Evolutionary conservation across 768 basidiomycete species (phyloP).

Genomic region (Kwoniella mangroviensis): DNA sequence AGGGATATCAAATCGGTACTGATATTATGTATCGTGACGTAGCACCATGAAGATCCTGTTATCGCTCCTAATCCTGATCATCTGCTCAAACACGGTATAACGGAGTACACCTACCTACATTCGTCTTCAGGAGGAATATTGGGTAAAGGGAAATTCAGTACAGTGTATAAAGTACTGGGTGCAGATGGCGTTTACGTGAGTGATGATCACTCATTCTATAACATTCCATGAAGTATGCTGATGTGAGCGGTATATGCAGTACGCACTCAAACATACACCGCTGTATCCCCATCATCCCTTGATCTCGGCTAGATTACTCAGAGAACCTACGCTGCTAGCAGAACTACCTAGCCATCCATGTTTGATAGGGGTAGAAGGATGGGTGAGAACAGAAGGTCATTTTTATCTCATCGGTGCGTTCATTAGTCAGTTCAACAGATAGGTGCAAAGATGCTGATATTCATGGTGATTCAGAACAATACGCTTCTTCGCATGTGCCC

Average conservation of each 20-base stretch:
- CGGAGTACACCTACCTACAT: slow-evolving; percentile 57
- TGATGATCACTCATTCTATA: neutral
- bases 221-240: neutral
- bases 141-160: slow-evolving; percentile 60
- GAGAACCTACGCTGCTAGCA: slow-evolving; percentile 60
- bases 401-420: slow-evolving; percentile 60
- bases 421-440: slow-evolving; percentile 9
- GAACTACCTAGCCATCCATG: slow-evolving; percentile 60
- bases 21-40: neutral
- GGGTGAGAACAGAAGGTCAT: slow-evolving; percentile 59
- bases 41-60: slow-evolving; percentile 26
- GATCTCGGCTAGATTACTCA: slow-evolving; percentile 59
- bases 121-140: slow-evolving; percentile 39
- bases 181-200: slow-evolving; percentile 55
- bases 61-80: slow-evolving; percentile 52
- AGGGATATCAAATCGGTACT: neutral
- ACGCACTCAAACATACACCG: slow-evolving; percentile 61
- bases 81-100: slow-evolving; percentile 55
- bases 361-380: slow-evolving; percentile 59
- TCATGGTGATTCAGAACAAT: slow-evolving; percentile 31
- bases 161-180: slow-evolving; percentile 57
- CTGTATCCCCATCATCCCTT: slow-evolving; percentile 61
- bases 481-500: slow-evolving; percentile 56
- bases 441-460: no score
- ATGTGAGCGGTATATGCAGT: slow-evolving; percentile 38